Conservation (phyloP, 169 alveolate genomes). For the Eimeria sp. region DNA sequence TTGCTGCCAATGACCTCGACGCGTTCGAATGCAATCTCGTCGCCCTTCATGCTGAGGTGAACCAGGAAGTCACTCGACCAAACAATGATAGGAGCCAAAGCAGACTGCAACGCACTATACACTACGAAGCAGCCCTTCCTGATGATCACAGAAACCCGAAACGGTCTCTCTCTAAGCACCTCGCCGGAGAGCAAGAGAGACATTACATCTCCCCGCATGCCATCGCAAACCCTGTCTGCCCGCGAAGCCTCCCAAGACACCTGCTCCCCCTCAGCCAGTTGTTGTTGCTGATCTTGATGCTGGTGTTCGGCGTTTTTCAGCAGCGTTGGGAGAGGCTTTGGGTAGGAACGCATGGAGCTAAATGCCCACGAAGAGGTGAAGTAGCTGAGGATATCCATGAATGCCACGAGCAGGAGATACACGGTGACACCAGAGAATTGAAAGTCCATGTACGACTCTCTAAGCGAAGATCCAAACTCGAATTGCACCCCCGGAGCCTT, state of each 20-base stretch:
- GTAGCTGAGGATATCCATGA: constrained; percentile 84
- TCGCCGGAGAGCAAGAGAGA: constrained; percentile 37
- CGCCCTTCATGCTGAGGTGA: constrained; percentile 25
- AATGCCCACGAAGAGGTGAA: constrained; percentile 76
- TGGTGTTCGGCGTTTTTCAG: constrained; percentile 10
- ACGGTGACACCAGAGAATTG: constrained; percentile 85
- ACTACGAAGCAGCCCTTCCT: constrained; percentile 84
- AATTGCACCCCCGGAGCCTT: constrained; percentile 40
- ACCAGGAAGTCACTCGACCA: constrained; percentile 86
- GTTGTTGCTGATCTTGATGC: constrained; percentile 20
- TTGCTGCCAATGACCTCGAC: constrained; percentile 61
- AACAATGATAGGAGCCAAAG: constrained; percentile 86
- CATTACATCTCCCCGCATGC: background rate
- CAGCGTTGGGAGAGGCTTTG: constrained; percentile 78
- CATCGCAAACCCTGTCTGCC: background rate
- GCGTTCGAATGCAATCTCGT: constrained; percentile 9
- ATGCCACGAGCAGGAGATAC: constrained; percentile 83
- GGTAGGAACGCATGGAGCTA: constrained; percentile 81
- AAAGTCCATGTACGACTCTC: constrained; percentile 81
- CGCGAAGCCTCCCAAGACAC: background rate
- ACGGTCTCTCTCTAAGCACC: constrained; percentile 60
- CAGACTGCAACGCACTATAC: constrained; percentile 85
- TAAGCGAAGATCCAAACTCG: constrained; percentile 75
- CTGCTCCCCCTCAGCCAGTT: background rate
- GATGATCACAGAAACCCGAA: constrained; percentile 67